Base-by-base conservation (phyloP, 106 monocot genomes). In the Apostasia shenzhenica region DNA sequence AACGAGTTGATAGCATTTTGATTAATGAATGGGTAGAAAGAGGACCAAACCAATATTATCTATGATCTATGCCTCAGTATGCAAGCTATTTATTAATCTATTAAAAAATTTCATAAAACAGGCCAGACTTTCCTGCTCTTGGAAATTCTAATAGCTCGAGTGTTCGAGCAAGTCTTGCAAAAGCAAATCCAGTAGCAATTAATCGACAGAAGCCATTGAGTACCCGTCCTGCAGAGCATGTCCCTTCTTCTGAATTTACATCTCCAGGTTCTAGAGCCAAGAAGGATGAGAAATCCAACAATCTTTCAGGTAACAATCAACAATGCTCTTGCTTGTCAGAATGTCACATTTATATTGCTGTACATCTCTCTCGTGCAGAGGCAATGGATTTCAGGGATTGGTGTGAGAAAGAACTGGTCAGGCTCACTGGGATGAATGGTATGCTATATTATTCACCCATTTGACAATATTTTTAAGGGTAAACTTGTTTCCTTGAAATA, bases 301-400 rank as follows among this genome's bases (percentile, higher is more conserved):
- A 81, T 14, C 42, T 77, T 59, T 81, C 92, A 71, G 97, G 97
- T 92, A 52, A 46, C 8, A 3, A 63, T 45, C 45, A 3, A 1
- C n/a, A 45, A 41, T 45, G 45, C 4, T 14, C 45, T 63, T 58
- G 26, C 53, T 70, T 66, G 66, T 1, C 1, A 51, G 45, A 39
- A 5, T 3, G 2, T 10, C 43, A 2, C 41, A 13, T 14, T 81
- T 66, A 45, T 66, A 42, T 62, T 55, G 54, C 13, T 12, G 42
- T 13, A 9, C 64, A 69, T 43, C 10, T 12, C 44, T 12, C 9
- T 8, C 9, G 37, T 82, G n/a, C 97, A 99, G 97, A 99, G 76
- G 97, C 97, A 39, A 80, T 74, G 81, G 92, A 83, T 59, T 99
- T 99, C 92, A 79, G 92, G 52, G 77, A 87, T 45, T 99, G 97